phyloP scores from a whole-genome alignment of 768 basidiomycete species.

The Phylloporus sp. region DNA sequence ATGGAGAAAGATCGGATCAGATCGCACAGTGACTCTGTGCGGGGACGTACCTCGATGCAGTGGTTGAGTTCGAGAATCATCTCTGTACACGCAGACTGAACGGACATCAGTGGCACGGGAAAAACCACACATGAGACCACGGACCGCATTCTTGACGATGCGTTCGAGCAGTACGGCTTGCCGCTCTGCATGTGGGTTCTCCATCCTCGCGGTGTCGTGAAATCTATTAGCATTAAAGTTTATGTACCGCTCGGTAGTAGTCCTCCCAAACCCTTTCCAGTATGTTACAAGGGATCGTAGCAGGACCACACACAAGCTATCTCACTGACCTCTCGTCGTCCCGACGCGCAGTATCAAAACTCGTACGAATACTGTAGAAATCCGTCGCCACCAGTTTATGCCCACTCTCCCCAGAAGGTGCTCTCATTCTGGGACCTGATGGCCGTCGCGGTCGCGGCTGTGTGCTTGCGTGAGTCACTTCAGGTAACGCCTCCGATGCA shows the following conservation, averaged over 20 bases:
- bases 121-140: slow-evolving; percentile 22
- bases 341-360: neutral
- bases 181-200: slow-evolving; percentile 92
- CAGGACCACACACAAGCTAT: slow-evolving; percentile 12
- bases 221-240: neutral
- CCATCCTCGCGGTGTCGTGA: slow-evolving; percentile 49
- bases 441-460: slow-evolving; percentile 30
- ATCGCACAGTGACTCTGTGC: neutral
- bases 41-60: slow-evolving; percentile 65
- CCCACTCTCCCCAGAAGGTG: slow-evolving; percentile 18
- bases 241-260: neutral
- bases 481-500: slow-evolving; percentile 5
- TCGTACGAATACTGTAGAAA: slow-evolving; percentile 10
- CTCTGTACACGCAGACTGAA: slow-evolving; percentile 89
- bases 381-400: slow-evolving; percentile 19
- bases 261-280: slow-evolving; percentile 19
- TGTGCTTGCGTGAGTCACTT: neutral
- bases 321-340: neutral
- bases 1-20: neutral
- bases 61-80: slow-evolving; percentile 85
- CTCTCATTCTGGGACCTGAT: slow-evolving; percentile 28
- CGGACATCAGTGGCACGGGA: neutral
- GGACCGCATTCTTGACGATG: slow-evolving; percentile 84
- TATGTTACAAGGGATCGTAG: slow-evolving; percentile 8
- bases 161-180: slow-evolving; percentile 89